Evolutionary conservation across 169 alveolate species (phyloP).

Genomic region (Babesia gibsoni): DNA sequence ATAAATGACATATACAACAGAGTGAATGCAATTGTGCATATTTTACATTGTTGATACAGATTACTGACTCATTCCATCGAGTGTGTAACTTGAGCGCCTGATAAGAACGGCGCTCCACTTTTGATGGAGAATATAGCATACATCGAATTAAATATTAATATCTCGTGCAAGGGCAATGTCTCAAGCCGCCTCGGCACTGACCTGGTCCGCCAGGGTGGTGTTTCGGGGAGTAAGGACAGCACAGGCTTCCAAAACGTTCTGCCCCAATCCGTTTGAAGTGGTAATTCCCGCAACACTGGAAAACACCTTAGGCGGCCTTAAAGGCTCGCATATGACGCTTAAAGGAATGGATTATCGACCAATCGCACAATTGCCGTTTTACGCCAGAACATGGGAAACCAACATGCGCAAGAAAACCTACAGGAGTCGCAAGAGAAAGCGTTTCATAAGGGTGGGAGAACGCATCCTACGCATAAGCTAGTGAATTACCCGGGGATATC

Average conservation of each 20-base stretch:
- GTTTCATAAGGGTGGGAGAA: constrained; percentile 70
- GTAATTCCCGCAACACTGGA: background rate
- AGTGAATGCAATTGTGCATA: no score
- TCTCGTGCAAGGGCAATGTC: background rate
- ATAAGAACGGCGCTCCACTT: no score
- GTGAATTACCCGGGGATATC: background rate
- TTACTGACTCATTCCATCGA: no score
- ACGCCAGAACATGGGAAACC: constrained; percentile 70
- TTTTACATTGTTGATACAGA: no score
- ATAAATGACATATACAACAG: no score
- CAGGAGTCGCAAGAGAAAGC: constrained; percentile 60
- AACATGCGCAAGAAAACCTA: constrained; percentile 72
- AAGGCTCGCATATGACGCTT: background rate
- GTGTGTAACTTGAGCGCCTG: no score
- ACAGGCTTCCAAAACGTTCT: background rate
- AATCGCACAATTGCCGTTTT: background rate
- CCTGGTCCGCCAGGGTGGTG: no score
- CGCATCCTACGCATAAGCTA: constrained; percentile 64
- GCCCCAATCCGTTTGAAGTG: background rate
- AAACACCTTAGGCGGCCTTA: background rate
- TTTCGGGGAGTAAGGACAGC: no score
- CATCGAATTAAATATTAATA: no score
- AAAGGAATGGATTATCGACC: background rate
- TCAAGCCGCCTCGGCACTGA: no score
- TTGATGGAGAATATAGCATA: no score